phyloP scores from a whole-genome alignment of 208 protist genomes.

The Borovskyia barvae region DNA sequence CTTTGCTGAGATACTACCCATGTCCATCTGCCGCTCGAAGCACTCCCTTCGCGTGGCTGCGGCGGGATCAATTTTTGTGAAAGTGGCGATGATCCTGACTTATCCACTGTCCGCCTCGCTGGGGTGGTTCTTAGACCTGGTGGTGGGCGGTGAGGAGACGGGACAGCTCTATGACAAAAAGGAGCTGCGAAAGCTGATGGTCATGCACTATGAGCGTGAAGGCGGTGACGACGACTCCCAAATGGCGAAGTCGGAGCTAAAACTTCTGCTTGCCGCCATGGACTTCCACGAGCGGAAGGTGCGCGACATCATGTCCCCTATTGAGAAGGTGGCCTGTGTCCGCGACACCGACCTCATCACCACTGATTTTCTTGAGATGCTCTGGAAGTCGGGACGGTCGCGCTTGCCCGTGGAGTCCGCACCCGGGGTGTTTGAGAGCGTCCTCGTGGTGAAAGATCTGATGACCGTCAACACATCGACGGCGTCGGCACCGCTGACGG shows the following conservation, averaged over 20 bases:
- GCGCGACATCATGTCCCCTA: slow-evolving; percentile 83
- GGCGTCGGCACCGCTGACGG: slow-evolving; percentile 38
- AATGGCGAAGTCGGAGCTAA: slow-evolving; percentile 75
- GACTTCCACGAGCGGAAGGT: slow-evolving; percentile 87
- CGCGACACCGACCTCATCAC: slow-evolving; percentile 67
- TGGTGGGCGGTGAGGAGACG: slow-evolving; percentile 63
- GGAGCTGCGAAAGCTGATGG: slow-evolving; percentile 86
- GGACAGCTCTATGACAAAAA: slow-evolving; percentile 87
- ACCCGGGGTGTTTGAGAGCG: slow-evolving; percentile 42
- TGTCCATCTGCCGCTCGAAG: slow-evolving; percentile 90
- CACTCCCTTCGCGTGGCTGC: slow-evolving; percentile 79
- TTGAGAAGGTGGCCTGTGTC: slow-evolving; percentile 53
- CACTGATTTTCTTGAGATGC: slow-evolving; percentile 59
- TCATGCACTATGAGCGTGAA: slow-evolving; percentile 78
- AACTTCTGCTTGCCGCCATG: slow-evolving; percentile 83
- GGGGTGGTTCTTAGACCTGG: slow-evolving; percentile 72
- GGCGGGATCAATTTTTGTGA: slow-evolving; percentile 69
- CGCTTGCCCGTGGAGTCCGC: slow-evolving; percentile 68
- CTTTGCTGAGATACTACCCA: slow-evolving; percentile 85
- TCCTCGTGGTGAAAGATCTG: slow-evolving; percentile 84
- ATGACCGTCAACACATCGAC: slow-evolving; percentile 40
- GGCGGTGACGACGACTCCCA: slow-evolving; percentile 26
- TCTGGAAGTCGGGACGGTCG: slow-evolving; percentile 83
- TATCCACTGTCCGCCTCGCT: slow-evolving; percentile 78
- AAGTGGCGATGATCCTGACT: slow-evolving; percentile 73